Evolutionary conservation across 2,329 filamentous ascomycete genomes (phyloP).

Genomic region (Phoma sp.): DNA sequence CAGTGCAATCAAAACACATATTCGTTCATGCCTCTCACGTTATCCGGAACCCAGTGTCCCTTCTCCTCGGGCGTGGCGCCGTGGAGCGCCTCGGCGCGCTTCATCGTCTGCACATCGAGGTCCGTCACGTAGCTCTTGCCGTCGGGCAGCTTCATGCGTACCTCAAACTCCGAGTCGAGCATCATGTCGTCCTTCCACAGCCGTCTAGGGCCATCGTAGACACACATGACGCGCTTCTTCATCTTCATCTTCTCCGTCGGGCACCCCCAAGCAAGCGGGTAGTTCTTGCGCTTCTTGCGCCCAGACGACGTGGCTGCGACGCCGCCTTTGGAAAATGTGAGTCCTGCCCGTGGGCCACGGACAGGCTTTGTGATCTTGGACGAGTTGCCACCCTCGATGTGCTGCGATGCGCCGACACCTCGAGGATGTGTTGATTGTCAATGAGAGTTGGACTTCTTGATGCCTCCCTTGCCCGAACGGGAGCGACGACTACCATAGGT

Average conservation of each 20-base stretch:
- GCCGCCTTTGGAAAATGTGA: constrained; percentile 80
- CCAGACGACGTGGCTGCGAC: constrained; percentile 64
- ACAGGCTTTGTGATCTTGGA: constrained; percentile 49
- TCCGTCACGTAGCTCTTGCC: constrained; percentile 88
- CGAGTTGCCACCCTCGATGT: constrained; percentile 44
- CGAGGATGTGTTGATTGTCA: constrained; percentile 59
- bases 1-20: constrained; percentile 10
- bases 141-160: constrained; percentile 74
- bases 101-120: constrained; percentile 87
- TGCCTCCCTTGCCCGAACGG: constrained; percentile 56
- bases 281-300: constrained; percentile 91
- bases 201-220: constrained; percentile 86
- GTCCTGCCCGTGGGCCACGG: constrained; percentile 58
- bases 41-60: constrained; percentile 80
- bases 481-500: constrained; percentile 58
- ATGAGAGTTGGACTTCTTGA: constrained; percentile 60
- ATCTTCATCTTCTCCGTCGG: constrained; percentile 93
- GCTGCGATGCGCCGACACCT: constrained; percentile 50
- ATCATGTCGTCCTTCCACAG: constrained; percentile 99
- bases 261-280: constrained; percentile 92
- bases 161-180: constrained; percentile 93
- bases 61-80: constrained; percentile 84
- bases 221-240: constrained; percentile 94
- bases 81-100: constrained; percentile 84
- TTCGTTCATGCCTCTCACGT: constrained; percentile 53